Evolutionary conservation across 345 rosid genomes (phyloP).

Genomic region (Anastatica hierochuntica): DNA sequence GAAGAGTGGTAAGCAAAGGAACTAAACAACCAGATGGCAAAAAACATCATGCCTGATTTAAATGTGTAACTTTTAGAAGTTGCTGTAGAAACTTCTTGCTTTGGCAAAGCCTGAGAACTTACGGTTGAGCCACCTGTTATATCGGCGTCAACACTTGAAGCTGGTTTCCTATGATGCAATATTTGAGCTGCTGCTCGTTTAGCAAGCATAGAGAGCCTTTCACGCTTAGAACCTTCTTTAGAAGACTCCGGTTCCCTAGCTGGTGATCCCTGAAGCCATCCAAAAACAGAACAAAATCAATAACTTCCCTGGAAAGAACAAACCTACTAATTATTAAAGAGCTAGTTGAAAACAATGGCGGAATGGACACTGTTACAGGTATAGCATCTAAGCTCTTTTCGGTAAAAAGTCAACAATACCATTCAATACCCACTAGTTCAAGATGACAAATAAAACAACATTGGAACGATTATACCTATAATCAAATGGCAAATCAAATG

Average conservation of each 20-base stretch:
- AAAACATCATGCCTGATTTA: constrained; percentile 51
- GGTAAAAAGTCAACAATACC: neutral
- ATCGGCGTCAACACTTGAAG: constrained; percentile 93
- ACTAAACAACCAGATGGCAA: neutral
- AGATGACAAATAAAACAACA: constrained; percentile 2
- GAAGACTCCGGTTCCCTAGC: constrained; percentile 55
- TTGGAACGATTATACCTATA: neutral
- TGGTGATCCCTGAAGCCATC: constrained; percentile 48
- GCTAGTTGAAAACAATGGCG: neutral
- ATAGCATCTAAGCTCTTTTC: constrained; percentile 1
- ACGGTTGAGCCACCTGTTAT: constrained; percentile 75
- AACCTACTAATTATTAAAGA: neutral
- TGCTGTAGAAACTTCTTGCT: constrained; percentile 90
- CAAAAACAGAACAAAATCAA: constrained; percentile 9
- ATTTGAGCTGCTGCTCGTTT: constrained; percentile 50
- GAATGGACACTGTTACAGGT: neutral
- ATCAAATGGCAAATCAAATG: neutral
- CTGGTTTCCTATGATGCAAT: constrained; percentile 65
- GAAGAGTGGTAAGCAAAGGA: constrained; percentile 10
- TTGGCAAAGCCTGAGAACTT: constrained; percentile 64
- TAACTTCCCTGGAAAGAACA: neutral
- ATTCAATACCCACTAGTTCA: neutral
- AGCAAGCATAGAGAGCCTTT: constrained; percentile 52
- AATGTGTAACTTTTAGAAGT: constrained; percentile 74
- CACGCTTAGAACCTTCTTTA: constrained; percentile 66